Evolutionary conservation across 306 rosid genomes (phyloP).

Genomic region (Gleditsia sinensis): DNA sequence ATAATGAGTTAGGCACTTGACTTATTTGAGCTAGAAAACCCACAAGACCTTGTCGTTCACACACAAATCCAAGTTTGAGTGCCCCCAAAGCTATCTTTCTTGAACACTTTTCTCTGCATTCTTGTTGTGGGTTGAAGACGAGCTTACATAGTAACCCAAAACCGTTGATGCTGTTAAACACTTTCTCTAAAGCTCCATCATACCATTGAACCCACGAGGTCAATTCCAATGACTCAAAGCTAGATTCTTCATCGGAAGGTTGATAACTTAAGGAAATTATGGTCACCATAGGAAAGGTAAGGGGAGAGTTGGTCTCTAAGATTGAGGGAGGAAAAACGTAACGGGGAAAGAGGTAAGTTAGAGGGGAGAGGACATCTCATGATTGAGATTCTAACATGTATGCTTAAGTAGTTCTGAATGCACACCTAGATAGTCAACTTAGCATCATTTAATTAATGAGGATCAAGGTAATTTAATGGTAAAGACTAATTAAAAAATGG

Average conservation of each 20-base stretch:
- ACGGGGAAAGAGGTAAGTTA: no score
- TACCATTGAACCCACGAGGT: slow-evolving; percentile 89
- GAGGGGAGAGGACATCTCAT: no score
- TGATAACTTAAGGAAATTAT: slow-evolving; percentile 68
- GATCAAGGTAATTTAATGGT: no score
- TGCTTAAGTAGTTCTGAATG: no score
- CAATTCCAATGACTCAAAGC: slow-evolving; percentile 39
- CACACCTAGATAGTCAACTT: no score
- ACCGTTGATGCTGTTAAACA: slow-evolving; percentile 44
- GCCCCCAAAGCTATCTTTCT: not conserved
- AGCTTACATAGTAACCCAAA: slow-evolving; percentile 42
- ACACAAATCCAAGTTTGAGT: slow-evolving; percentile 45
- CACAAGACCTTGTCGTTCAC: slow-evolving; percentile 50
- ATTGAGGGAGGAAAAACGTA: no score
- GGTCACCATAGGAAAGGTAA: slow-evolving; percentile 68
- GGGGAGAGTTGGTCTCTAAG: slow-evolving; percentile 58
- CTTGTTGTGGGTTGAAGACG: not conserved
- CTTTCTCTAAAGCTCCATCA: slow-evolving; percentile 59
- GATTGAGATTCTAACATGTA: no score
- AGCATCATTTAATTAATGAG: no score
- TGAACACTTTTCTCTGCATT: not conserved
- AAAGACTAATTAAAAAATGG: no score
- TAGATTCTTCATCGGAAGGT: slow-evolving; percentile 64
- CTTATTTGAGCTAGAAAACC: slow-evolving; percentile 48
- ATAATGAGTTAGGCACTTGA: slow-evolving; percentile 56